Evolutionary conservation across 2,329 filamentous ascomycete species (phyloP).

Genomic region (Aspergillus sp.): DNA sequence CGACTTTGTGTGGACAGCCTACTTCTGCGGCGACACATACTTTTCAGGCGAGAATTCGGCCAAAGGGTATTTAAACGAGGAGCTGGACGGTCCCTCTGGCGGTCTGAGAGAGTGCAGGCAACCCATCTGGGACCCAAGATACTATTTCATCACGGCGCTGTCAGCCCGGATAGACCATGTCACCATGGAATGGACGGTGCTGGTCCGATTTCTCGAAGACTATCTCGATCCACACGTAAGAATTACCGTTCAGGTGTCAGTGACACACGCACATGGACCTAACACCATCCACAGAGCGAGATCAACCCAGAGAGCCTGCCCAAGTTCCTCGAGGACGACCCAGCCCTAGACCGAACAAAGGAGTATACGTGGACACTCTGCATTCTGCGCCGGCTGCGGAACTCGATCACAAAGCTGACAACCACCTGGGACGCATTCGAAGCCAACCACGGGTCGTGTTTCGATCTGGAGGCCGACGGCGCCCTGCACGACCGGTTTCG

Average conservation of each 20-base stretch:
- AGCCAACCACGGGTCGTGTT: slow-evolving; percentile 4
- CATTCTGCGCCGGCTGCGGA: slow-evolving; percentile 2
- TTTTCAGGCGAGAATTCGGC: not conserved
- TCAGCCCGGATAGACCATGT: slow-evolving; percentile 3
- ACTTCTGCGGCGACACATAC: slow-evolving; percentile 3
- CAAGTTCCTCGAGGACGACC: slow-evolving; percentile 2
- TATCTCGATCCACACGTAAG: slow-evolving; percentile 1
- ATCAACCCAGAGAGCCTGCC: slow-evolving; percentile 1
- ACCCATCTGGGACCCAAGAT: slow-evolving; percentile 5
- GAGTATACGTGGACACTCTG: slow-evolving; percentile 3
- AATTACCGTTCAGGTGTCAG: not conserved
- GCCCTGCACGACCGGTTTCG: slow-evolving; percentile 4
- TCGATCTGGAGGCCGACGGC: slow-evolving; percentile 5
- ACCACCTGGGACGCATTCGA: slow-evolving; percentile 1
- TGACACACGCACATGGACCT: not conserved
- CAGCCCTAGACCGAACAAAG: slow-evolving; percentile 2
- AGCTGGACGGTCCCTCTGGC: not conserved
- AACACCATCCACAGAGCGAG: not conserved
- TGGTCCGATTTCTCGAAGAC: slow-evolving; percentile 1
- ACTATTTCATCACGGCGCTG: slow-evolving; percentile 4
- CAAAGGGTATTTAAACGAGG: not conserved
- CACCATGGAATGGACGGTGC: slow-evolving; percentile 3
- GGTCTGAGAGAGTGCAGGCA: not conserved
- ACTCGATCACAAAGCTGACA: slow-evolving; percentile 1
- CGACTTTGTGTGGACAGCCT: slow-evolving; percentile 6